phyloP scores from a whole-genome alignment of 345 rosid species.

The Bruguiera gymnorhiza region DNA sequence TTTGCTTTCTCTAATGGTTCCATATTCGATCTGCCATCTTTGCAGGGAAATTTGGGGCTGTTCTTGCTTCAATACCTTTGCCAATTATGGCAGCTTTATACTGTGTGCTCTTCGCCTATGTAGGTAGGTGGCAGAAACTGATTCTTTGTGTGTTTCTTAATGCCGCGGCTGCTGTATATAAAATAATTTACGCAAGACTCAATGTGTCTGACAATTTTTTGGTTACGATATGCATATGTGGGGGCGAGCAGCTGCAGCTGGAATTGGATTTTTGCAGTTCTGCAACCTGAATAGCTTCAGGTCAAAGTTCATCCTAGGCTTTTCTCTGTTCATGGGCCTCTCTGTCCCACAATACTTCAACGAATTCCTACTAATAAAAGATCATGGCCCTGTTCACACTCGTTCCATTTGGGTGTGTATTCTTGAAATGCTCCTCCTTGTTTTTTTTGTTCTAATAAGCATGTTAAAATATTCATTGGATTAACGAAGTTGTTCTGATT shows the following conservation, averaged over 20 bases:
- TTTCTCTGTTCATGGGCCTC: conserved; percentile 81
- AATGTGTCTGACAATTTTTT: background rate
- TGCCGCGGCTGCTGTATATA: background rate
- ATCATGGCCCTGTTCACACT: conserved; percentile 70
- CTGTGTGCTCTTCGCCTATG: conserved; percentile 80
- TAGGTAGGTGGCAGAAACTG: conserved; percentile 49
- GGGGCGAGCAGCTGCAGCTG: conserved; percentile 65
- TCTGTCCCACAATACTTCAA: conserved; percentile 82
- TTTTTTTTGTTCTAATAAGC: background rate
- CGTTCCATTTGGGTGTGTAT: conserved; percentile 51
- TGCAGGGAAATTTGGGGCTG: conserved; percentile 89
- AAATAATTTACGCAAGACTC: background rate
- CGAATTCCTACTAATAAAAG: conserved; percentile 48
- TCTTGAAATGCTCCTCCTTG: background rate
- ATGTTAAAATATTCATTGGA: background rate
- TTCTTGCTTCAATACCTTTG: conserved; percentile 83
- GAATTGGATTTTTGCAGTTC: conserved; percentile 73
- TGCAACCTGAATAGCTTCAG: conserved; percentile 89
- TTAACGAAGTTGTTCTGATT: background rate
- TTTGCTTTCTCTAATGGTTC: background rate
- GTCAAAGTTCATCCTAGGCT: conserved; percentile 73
- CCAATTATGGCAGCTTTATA: conserved; percentile 79
- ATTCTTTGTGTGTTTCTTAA: background rate
- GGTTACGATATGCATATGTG: background rate
- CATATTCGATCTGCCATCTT: conserved; percentile 3